These are phyloP conservation scores for Farysia itapuensis DNA, from an alignment of 1,284 basidiomycete genomes.

Conservation along the genomic window DNA sequence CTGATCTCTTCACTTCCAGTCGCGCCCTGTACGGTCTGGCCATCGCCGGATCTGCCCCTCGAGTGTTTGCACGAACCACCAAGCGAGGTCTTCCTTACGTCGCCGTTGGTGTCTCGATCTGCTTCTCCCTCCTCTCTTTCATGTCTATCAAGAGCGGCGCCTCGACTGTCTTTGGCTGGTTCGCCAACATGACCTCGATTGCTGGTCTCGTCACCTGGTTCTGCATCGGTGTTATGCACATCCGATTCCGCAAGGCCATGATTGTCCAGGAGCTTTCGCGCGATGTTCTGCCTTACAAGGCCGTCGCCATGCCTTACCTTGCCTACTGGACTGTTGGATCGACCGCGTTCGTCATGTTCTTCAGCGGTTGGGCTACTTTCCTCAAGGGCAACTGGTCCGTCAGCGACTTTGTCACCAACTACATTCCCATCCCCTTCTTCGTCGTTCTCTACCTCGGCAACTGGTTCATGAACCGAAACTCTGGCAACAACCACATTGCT, in stretches of 20 bases:
- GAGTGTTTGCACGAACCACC: slow-evolving; percentile 70
- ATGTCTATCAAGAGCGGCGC: slow-evolving; percentile 61
- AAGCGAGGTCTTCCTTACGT: slow-evolving; percentile 75
- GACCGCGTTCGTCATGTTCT: slow-evolving; percentile 44
- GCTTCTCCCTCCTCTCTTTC: slow-evolving; percentile 72
- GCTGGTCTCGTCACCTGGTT: slow-evolving; percentile 81
- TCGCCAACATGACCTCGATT: slow-evolving; percentile 69
- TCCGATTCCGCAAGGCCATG: slow-evolving; percentile 73
- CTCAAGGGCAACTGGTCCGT: slow-evolving; percentile 46
- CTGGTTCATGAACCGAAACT: slow-evolving; percentile 63
- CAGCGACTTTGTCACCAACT: slow-evolving; percentile 74
- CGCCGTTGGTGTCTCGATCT: slow-evolving; percentile 69
- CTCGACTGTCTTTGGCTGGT: slow-evolving; percentile 66
- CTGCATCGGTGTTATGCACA: slow-evolving; percentile 74
- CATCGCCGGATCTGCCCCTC: slow-evolving; percentile 74
- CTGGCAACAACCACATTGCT: slow-evolving; percentile 57
- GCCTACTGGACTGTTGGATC: slow-evolving; percentile 33
- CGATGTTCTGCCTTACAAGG: slow-evolving; percentile 63
- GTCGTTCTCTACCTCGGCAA: slow-evolving; percentile 71
- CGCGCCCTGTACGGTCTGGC: slow-evolving; percentile 76
- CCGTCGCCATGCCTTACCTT: slow-evolving; percentile 58
- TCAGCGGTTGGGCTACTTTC: slow-evolving; percentile 61
- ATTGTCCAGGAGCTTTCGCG: slow-evolving; percentile 68
- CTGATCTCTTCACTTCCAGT: slow-evolving; percentile 78
- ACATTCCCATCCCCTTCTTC: slow-evolving; percentile 76